Evolutionary conservation across 2,329 filamentous ascomycete species (phyloP).

Genomic region (Ceratocystis harringtonii): DNA sequence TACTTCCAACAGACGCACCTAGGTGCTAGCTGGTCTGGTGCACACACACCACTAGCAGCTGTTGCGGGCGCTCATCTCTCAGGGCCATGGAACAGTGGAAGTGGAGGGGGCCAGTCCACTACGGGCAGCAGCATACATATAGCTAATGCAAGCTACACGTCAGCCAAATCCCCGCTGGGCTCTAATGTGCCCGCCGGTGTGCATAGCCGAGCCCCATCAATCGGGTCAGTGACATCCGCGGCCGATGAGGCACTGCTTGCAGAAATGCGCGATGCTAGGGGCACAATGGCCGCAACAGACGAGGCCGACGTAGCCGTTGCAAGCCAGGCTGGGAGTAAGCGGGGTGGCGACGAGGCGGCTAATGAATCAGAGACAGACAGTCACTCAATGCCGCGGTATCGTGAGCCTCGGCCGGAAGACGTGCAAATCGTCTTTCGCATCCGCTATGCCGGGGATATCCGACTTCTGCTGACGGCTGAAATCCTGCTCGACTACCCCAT

Average conservation of each 20-base stretch:
- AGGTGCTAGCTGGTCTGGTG: slow-evolving; percentile 54
- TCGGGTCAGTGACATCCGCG: slow-evolving; percentile 12
- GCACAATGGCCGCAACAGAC: slow-evolving; percentile 19
- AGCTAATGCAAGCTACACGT: not conserved
- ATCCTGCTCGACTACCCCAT: slow-evolving; percentile 96
- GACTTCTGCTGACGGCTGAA: slow-evolving; percentile 79
- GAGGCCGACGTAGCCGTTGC: slow-evolving; percentile 21
- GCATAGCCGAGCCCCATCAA: slow-evolving; percentile 10
- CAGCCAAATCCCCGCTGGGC: slow-evolving; percentile 7
- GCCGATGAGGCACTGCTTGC: slow-evolving; percentile 30
- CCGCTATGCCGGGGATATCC: slow-evolving; percentile 74
- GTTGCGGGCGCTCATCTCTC: slow-evolving; percentile 50
- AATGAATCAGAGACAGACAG: slow-evolving; percentile 19
- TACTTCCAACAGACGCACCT: slow-evolving; percentile 66
- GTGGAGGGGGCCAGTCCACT: not conserved
- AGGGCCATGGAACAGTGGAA: slow-evolving; percentile 10
- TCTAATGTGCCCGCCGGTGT: not conserved
- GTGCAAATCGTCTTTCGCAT: slow-evolving; percentile 87
- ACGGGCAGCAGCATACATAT: not conserved
- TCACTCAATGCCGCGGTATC: slow-evolving; percentile 32
- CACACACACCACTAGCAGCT: slow-evolving; percentile 64
- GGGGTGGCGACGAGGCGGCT: slow-evolving; percentile 18
- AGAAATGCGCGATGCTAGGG: slow-evolving; percentile 19
- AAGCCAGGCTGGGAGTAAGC: slow-evolving; percentile 19
- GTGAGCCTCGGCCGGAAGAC: slow-evolving; percentile 68